Percentiles rank a stretch among this genome's conserved stretches.
Conservation (phyloP, 768 basidiomycete species). For the Galerina sulciceps region DNA sequence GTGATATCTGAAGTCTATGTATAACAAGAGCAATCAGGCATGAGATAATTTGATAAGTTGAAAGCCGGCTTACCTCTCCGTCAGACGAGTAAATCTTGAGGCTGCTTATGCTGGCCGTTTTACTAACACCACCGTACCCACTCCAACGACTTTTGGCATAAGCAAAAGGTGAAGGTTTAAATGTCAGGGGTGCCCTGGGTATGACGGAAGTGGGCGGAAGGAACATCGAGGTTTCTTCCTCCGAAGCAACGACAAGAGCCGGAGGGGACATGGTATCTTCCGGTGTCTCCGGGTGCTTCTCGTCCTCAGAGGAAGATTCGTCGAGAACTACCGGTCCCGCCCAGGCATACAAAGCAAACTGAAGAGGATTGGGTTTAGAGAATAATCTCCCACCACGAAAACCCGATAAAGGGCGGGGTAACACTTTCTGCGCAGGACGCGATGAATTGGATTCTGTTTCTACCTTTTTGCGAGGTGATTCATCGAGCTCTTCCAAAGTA, state of each 20-base stretch:
- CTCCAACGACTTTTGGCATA: conserved; percentile 68
- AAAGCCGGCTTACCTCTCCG: conserved; percentile 25
- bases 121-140: not conserved
- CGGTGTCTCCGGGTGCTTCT: conserved; percentile 60
- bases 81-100: conserved; percentile 9
- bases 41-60: not conserved
- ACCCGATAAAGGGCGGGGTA: conserved; percentile 43
- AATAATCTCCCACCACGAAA: conserved; percentile 53
- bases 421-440: conserved; percentile 32
- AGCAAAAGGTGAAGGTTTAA: conserved; percentile 66
- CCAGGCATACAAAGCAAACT: conserved; percentile 64
- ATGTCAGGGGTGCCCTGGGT: conserved; percentile 47
- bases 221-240: conserved; percentile 22
- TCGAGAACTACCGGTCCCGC: conserved; percentile 46
- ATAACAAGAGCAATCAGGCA: not conserved
- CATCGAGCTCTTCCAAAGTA: conserved; percentile 34
- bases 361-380: conserved; percentile 63
- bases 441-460: conserved; percentile 7
- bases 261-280: conserved; percentile 54
- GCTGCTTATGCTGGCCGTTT: not conserved
- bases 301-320: conserved; percentile 52
- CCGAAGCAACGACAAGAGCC: conserved; percentile 29
- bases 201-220: conserved; percentile 24
- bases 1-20: conserved; percentile 3
- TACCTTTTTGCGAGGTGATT: conserved; percentile 37